A percentile compares a stretch with the other conserved stretches of the same genome.
phyloP scores from a whole-genome alignment of 2,329 filamentous ascomycete species.

The Fusarium mundagurra region DNA sequence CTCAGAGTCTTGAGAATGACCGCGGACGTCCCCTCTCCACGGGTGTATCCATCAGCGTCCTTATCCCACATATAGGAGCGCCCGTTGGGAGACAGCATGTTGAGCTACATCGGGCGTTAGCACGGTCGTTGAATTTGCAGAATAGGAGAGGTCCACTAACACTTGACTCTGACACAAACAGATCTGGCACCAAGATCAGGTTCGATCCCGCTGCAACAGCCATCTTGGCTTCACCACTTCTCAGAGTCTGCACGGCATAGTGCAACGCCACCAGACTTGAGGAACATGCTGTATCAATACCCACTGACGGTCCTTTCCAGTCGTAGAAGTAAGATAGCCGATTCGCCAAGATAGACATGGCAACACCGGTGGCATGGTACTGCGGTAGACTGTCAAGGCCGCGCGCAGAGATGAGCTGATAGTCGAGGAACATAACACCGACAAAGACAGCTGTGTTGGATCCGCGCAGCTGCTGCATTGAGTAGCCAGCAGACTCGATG shows the following conservation, averaged over 20 bases:
- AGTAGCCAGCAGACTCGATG: constrained; percentile 1
- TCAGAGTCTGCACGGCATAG: background rate
- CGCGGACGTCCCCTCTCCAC: constrained; percentile 9
- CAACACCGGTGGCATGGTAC: constrained; percentile 12
- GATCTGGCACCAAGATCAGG: background rate
- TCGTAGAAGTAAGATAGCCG: constrained; percentile 8
- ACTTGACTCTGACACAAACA: background rate
- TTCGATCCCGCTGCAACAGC: background rate
- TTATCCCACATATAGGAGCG: constrained; percentile 9
- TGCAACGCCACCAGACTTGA: constrained; percentile 9
- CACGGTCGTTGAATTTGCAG: background rate
- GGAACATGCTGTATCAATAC: constrained; percentile 15
- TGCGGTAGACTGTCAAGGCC: background rate
- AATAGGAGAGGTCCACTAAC: background rate
- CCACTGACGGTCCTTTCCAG: constrained; percentile 4
- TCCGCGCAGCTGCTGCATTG: background rate
- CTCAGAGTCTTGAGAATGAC: constrained; percentile 12
- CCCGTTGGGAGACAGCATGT: constrained; percentile 1
- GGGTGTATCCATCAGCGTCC: constrained; percentile 11
- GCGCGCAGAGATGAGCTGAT: background rate
- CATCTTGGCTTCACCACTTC: background rate
- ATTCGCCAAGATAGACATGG: constrained; percentile 15
- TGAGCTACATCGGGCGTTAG: background rate
- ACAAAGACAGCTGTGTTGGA: constrained; percentile 21
- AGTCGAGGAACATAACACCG: constrained; percentile 1